Base-by-base conservation (phyloP, 768 basidiomycete species). In the Cyclocybe cylindracea region DNA sequence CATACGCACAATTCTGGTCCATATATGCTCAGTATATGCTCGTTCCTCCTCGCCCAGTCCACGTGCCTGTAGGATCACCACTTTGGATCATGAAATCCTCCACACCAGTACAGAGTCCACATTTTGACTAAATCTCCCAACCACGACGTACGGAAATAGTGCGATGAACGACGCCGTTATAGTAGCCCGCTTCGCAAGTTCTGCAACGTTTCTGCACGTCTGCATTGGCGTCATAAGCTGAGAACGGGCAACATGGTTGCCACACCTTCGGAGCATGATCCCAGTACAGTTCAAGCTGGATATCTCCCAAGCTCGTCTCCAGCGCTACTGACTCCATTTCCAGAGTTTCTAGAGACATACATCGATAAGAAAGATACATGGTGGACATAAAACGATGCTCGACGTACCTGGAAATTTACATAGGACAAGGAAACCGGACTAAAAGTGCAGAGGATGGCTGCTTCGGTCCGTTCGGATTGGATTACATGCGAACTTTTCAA, bases 201-300 rank as follows among this genome's bases (percentile, higher is more conserved):
- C 92, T 54, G 85, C 81, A 70, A 98, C 98, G 77, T 98, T 98
- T 69, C 89, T 85, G 76, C 94, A 97, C 10, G 95, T 95, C 91
- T 97, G 51, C 50, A 42, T 58, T 53, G 55, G 50, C 24, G 44
- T 55, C 60, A 50, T 46, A 57, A 51, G 50, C 53, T 44, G 24
- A 42, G 55, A 19, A 41, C 24, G 3, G 1, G 32, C 50, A 39
- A 42, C 16, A 42, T 46, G 36, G 9, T 7, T 37, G 34, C 45
- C 71, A 77, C 80, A 66, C 77, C 60, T 70, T 69, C 29, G 94
- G 95, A 1, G 94, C 91, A 68, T 97, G 94, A 35, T 91, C 73
- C 85, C 88, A 93, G 72, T 98, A 98, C 18, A 98, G 78, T 70
- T 98, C 95, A 2, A 98, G 75, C 57, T 89, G 85, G 44, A 98